Evolutionary conservation across 2,329 filamentous ascomycete species (phyloP), one percentile per base, ranked within the genome.

Genomic region (Hypoxylon sp.): DNA sequence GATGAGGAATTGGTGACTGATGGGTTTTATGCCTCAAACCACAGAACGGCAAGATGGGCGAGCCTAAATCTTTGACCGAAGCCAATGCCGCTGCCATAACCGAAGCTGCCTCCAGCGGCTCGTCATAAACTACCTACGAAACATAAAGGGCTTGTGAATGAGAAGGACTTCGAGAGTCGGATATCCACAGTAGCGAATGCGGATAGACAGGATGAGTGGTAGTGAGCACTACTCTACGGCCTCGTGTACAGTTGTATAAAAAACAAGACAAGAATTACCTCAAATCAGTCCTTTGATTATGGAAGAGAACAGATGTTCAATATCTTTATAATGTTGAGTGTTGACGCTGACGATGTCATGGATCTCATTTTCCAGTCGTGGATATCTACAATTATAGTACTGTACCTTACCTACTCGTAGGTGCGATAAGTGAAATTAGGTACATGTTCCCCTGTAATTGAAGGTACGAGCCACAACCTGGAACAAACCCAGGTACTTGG

Each of bases 11-110:
- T 19, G 40, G 51, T 57, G 61, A 59, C 72, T 75, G 64, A 73
- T 63, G 40, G 59, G 38, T 38, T 69, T 61, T 59, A 68, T 63
- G 37, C 63, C 70, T 69, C 67, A 70, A 67, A 29, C 41, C 55
- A 74, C 75, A 97, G 94, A 91, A 91, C 78, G 94, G 94, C 81
- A 97, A 96, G 86, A 90, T 95, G 80, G 89, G 91, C 73, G 93
- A 97, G 36, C 64, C 79, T 70, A 89, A 90, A 83, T 84, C 80
- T 72, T 78, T 97, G 63, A 83, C 73, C 44, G 73, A 79, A 30
- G 81, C 80, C 67, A 83, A 83, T 70, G 68, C 71, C 43, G 70
- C 70, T 31, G 64, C 73, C 16, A 63, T 63, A 25, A 63, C 63
- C 53, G 68, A 75, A 63, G 64, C 68, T 53, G 69, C 74, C 52